Base-by-base conservation (phyloP, 768 basidiomycete species). In the Pleurotus salmoneostramineus region DNA sequence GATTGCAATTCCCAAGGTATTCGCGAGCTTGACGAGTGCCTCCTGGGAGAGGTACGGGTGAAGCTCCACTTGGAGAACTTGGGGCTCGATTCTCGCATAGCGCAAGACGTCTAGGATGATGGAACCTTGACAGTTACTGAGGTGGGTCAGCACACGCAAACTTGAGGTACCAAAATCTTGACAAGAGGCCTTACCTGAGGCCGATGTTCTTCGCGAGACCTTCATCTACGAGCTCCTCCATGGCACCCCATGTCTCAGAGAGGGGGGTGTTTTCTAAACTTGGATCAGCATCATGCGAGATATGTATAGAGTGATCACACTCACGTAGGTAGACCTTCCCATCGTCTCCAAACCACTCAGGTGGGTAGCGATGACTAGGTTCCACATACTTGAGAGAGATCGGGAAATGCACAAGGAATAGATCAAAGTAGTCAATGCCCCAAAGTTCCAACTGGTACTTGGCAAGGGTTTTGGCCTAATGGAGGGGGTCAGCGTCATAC, bases 391-490 rank as follows among this genome's bases (percentile, higher is more conserved):
- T 68, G 62, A 96, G 77, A 32, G 93, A 74, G 62, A 95, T 77
- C 17, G 93, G 93, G 81, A 95, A 95, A 71, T 95, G 94, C 51
- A 95, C 75, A 43, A 90, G 74, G 78, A 83, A 91, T 48, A 92
- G 74, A 64, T 92, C 89, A 67, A 91, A 91, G 70, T 90, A 92
- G 27, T 89, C 88, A 45, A 95, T 75, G 31, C 90, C 90, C 93
- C 93, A 96, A 64, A 83, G 79, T 4, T 73, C 74, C 15, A 96
- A 84, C 65, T 93, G 91, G 72, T 76, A 77, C 68, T 81, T 82
- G 42, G 81, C 71, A 6, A 81, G 64, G 34, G 72, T 66, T 66
- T 82, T 82, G 57, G 83, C 88, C 79, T 88, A 62, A 12, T 11
- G 32, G 45, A 42, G 36, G 10, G 3, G 21, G 12, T 21, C 12